Conservation (phyloP, 495 filamentous ascomycete species). For the Neurospora sp. region DNA sequence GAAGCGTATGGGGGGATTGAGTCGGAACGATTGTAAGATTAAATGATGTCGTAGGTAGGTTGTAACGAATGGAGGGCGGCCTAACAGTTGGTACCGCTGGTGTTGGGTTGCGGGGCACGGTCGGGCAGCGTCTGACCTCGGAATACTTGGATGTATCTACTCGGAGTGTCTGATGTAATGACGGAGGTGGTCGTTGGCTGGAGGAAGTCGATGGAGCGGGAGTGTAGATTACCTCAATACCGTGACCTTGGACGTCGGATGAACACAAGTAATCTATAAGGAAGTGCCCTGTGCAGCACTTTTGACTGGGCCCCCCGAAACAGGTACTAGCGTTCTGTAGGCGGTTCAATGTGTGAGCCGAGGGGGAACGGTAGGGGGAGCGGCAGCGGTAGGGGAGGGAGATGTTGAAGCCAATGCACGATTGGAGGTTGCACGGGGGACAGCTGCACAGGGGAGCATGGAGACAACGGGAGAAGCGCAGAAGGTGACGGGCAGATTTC, state of each 20-base stretch:
- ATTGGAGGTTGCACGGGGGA: neutral
- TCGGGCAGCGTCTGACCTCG: slow-evolving; percentile 1
- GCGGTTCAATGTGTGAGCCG: neutral
- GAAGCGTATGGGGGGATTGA: neutral
- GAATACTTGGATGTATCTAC: neutral
- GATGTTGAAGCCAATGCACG: neutral
- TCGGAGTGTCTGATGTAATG: neutral
- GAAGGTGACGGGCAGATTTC: neutral
- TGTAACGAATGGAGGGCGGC: neutral
- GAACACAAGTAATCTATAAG: neutral
- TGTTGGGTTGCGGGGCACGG: neutral
- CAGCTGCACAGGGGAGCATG: neutral
- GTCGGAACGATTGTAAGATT: neutral
- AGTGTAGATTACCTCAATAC: neutral
- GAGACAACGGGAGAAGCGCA: neutral
- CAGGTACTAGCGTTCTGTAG: neutral
- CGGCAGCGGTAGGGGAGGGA: neutral
- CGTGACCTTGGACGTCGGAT: neutral
- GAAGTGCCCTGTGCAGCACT: neutral
- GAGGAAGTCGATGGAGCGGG: neutral
- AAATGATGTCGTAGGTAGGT: neutral
- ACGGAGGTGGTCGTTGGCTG: neutral
- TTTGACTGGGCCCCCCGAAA: neutral
- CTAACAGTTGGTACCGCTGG: neutral
- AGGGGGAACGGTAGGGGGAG: neutral